Conservation (phyloP, 805 yeast genomes). For the Sugiyamaella floridensis region DNA sequence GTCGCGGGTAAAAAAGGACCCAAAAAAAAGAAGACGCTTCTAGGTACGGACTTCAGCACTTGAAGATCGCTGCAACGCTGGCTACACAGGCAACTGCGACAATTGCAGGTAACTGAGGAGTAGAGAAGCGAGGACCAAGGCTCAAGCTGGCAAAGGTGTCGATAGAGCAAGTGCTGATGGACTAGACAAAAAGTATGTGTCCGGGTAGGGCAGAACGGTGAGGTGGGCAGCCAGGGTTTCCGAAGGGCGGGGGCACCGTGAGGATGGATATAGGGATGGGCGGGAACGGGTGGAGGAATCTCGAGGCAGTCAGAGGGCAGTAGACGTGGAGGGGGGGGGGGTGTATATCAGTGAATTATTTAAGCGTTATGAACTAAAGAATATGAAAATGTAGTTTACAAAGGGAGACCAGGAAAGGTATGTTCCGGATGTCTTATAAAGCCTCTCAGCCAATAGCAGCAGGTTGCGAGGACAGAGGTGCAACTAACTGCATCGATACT, state of each 20-base stretch:
- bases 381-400: too few species aligned
- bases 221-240: neutral
- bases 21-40: too few species aligned
- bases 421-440: too few species aligned
- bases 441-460: too few species aligned
- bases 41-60: too few species aligned
- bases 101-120: neutral
- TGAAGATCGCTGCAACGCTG: neutral
- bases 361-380: too few species aligned
- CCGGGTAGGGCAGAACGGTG: neutral
- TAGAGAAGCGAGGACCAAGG: neutral
- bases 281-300: neutral
- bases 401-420: too few species aligned
- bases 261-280: neutral
- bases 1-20: too few species aligned
- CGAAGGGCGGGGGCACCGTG: neutral
- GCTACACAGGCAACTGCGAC: neutral
- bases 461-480: too few species aligned
- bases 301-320: neutral
- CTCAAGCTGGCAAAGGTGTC: neutral
- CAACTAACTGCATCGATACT: too few species aligned
- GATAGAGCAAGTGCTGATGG: neutral
- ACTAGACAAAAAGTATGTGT: neutral
- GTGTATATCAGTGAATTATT: too few species aligned
- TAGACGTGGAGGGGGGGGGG: too few species aligned